phyloP scores from a whole-genome alignment of 345 rosid species.

The Corchorus olitorius region DNA sequence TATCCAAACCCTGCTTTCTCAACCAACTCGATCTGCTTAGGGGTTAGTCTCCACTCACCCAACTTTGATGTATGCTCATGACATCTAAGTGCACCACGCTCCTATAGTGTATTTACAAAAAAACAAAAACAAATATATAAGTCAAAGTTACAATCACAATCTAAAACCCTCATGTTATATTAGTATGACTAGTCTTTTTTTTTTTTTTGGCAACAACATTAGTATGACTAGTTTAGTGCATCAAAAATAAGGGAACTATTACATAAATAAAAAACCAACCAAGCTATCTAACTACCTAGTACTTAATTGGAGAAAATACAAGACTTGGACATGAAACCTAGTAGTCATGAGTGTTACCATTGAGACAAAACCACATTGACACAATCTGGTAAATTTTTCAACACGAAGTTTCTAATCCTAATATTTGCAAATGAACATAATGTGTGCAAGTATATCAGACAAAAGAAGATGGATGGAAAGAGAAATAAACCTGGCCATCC shows the following conservation, averaged over 20 bases:
- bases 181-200: too few species aligned
- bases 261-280: not conserved
- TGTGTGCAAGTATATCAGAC: not conserved
- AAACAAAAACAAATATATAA: not conserved
- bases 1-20: constrained; percentile 90
- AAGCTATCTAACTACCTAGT: not conserved
- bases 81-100: constrained; percentile 97
- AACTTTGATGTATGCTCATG: constrained; percentile 95
- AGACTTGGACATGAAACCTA: not conserved
- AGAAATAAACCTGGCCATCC: constrained; percentile 66
- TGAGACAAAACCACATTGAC: constrained; percentile 19
- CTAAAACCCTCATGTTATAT: not conserved
- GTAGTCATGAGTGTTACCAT: not conserved
- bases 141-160: not conserved
- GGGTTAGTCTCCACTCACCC: constrained; percentile 82
- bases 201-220: too few species aligned
- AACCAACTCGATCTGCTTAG: constrained; percentile 76
- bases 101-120: constrained; percentile 35
- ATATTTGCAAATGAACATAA: not conserved
- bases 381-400: constrained; percentile 50
- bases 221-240: not conserved
- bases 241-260: not conserved
- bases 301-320: not conserved
- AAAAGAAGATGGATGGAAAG: not conserved
- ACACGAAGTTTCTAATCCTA: not conserved